Evolutionary conservation across 345 rosid genomes (phyloP), one percentile per base, ranked within the genome.

Genomic region (Pseudoturritis turrita): DNA sequence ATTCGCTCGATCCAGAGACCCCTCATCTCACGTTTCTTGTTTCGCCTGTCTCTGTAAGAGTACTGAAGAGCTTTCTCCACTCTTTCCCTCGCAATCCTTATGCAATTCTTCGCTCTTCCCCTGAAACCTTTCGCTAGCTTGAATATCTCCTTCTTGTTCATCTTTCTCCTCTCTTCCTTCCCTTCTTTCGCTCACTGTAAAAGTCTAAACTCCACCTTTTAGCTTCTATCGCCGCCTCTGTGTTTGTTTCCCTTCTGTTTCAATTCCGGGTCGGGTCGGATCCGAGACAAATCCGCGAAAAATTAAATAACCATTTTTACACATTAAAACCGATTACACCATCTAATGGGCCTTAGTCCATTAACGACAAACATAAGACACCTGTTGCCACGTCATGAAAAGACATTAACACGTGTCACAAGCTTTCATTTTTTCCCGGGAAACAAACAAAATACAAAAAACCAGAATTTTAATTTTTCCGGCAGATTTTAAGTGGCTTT

Each of bases 61-160:
- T 91, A 91, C 72, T 89, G 96, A 71, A 94, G 78, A 12, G 98
- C 98, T 82, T 94, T 94, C 91, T 94, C 98, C 4, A 91, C 97
- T 74, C 96, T 84, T 73, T 89, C 97, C 79, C 97, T 80, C 5
- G 97, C 96, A 31, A 94, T 89, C 71, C 93, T 82, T 56, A 89
- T 94, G 80, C 96, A 91, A 55, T 91, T 94, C 83, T 94, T 95
- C 3, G 97, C 97, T 77, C 96, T 87, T 65, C 97, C 97, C 64
- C 96, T 82, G 79, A 94, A 94, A 5, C 99, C 97, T 65, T 89
- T 91, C 0, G 97, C 99, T 29, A 95, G 81, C 80, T 91, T 89
- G 18, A 91, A 74, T 54, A 91, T 83, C 85, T 88, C 84, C 80
- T 87, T 84, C 85, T 94, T 94, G 84, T 95, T 95, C 92, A 95